phyloP scores from a whole-genome alignment of 2,329 filamentous ascomycete species.

The Colletotrichum truncatum region DNA sequence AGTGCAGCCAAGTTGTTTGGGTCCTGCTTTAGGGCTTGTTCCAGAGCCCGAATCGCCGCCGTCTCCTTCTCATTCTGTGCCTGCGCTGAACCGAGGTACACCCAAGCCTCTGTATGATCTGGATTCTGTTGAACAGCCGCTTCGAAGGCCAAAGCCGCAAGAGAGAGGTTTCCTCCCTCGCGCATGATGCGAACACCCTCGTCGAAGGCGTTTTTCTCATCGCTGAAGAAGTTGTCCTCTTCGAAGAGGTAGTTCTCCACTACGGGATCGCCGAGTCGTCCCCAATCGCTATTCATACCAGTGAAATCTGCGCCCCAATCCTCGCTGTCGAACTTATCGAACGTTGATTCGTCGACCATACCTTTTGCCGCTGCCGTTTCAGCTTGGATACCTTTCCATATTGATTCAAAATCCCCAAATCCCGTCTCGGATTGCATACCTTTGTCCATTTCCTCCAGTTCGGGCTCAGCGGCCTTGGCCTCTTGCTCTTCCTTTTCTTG shows the following conservation, averaged over 20 bases:
- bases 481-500: slow-evolving; percentile 65
- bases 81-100: slow-evolving; percentile 88
- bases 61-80: slow-evolving; percentile 99
- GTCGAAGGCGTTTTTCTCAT: slow-evolving; percentile 85
- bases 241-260: slow-evolving; percentile 95
- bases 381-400: slow-evolving; percentile 85
- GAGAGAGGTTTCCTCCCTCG: slow-evolving; percentile 90
- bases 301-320: slow-evolving; percentile 80
- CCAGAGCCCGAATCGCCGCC: slow-evolving; percentile 91
- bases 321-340: slow-evolving; percentile 77
- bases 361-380: slow-evolving; percentile 76
- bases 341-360: slow-evolving; percentile 72
- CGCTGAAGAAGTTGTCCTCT: slow-evolving; percentile 88
- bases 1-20: slow-evolving; percentile 87
- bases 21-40: slow-evolving; percentile 89
- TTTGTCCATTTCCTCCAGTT: slow-evolving; percentile 87
- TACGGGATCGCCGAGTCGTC: slow-evolving; percentile 73
- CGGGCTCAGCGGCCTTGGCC: slow-evolving; percentile 74
- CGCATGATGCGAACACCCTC: slow-evolving; percentile 94
- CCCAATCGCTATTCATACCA: slow-evolving; percentile 67
- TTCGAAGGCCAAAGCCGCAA: slow-evolving; percentile 95
- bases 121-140: slow-evolving; percentile 92
- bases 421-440: slow-evolving; percentile 74
- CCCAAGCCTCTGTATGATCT: slow-evolving; percentile 91
- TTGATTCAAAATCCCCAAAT: slow-evolving; percentile 88